Evolutionary conservation across 805 yeast species (phyloP).

Genomic region (Lipomyces starkeyi): DNA sequence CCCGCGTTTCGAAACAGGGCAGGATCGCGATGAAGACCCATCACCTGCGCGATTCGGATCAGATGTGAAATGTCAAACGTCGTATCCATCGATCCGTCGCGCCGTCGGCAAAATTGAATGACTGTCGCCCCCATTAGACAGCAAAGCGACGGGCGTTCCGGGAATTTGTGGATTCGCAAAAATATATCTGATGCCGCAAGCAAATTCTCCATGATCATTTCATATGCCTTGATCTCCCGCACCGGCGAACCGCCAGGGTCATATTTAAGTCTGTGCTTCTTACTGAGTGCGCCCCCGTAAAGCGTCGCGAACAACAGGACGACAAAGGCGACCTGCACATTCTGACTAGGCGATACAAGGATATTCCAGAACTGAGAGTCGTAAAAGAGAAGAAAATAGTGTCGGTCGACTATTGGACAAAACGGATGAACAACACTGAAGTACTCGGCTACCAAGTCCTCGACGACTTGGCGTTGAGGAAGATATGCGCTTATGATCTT

Average conservation of each 20-base stretch:
- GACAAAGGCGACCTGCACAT: constrained; percentile 9
- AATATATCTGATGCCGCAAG: constrained; percentile 20
- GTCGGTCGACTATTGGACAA: constrained; percentile 26
- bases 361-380: constrained; percentile 22
- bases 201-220: constrained; percentile 13
- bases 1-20: constrained; percentile 10
- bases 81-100: constrained; percentile 17
- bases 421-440: constrained; percentile 28
- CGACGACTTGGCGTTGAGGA: constrained; percentile 19
- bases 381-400: constrained; percentile 13
- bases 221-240: constrained; percentile 5
- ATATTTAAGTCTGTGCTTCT: constrained; percentile 21
- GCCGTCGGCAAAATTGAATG: constrained; percentile 18
- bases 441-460: constrained; percentile 18
- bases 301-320: constrained; percentile 19
- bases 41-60: constrained; percentile 24
- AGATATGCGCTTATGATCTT: constrained; percentile 6
- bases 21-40: constrained; percentile 35
- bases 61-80: constrained; percentile 21
- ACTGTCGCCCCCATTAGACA: constrained; percentile 27
- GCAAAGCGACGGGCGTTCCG: constrained; percentile 17
- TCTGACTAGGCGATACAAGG: not conserved
- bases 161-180: constrained; percentile 17
- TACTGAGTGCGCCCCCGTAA: constrained; percentile 21
- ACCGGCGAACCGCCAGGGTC: constrained; percentile 10